A percentile compares a stretch with the other conserved stretches of the same genome.
Conservation (phyloP, 306 rosid genomes). For the Cicer cuneatum region DNA sequence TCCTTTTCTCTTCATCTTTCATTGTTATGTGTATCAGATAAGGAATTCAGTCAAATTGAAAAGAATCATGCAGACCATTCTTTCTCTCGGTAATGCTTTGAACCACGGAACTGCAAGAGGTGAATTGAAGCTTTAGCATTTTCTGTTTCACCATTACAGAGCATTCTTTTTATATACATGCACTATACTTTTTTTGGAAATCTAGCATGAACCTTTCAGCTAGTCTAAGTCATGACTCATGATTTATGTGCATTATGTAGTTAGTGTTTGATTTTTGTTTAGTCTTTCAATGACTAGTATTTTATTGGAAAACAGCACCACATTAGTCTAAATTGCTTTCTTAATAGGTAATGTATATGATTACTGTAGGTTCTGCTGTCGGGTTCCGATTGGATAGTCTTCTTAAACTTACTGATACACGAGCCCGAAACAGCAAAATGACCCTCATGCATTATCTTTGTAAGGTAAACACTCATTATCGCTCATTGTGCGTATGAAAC, state of each 20-base stretch:
- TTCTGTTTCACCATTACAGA: slow-evolving; percentile 11
- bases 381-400: slow-evolving; percentile 99
- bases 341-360: slow-evolving; percentile 35
- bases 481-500: too few species aligned
- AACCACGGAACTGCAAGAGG: slow-evolving; percentile 99
- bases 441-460: slow-evolving; percentile 99
- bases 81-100: slow-evolving; percentile 94
- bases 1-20: slow-evolving; percentile 38
- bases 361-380: slow-evolving; percentile 82
- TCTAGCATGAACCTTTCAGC: slow-evolving; percentile 9
- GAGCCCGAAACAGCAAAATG: slow-evolving; percentile 90
- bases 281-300: neutral
- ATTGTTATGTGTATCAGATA: slow-evolving; percentile 66
- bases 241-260: slow-evolving; percentile 15
- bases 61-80: slow-evolving; percentile 99
- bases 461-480: slow-evolving; percentile 66
- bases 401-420: slow-evolving; percentile 91
- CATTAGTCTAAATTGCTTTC: slow-evolving; percentile 36
- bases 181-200: slow-evolving; percentile 1
- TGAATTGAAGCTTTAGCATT: slow-evolving; percentile 49
- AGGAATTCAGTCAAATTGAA: slow-evolving; percentile 89
- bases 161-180: neutral
- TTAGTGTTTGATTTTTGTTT: slow-evolving; percentile 33
- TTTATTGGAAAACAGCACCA: slow-evolving; percentile 16
- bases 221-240: slow-evolving; percentile 4